Evolutionary conservation across 805 yeast genomes (phyloP).

Genomic region (Clavispora fructus): DNA sequence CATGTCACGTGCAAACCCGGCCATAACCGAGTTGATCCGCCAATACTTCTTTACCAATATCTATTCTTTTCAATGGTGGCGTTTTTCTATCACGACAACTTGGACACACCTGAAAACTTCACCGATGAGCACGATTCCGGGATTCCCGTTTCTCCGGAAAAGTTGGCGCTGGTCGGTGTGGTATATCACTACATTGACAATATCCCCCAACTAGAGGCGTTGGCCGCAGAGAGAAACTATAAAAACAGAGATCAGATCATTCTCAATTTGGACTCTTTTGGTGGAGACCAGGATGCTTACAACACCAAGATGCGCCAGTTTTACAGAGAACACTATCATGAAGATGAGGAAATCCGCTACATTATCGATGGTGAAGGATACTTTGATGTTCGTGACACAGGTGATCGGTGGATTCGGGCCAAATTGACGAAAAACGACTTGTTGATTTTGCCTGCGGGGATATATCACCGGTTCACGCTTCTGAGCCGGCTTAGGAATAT

Average conservation of each 20-base stretch:
- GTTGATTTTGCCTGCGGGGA: conserved; percentile 81
- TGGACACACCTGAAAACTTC: conserved; percentile 48
- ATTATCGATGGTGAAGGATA: conserved; percentile 85
- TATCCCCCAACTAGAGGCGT: conserved; percentile 50
- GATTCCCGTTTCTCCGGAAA: conserved; percentile 41
- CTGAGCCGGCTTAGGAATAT: conserved; percentile 53
- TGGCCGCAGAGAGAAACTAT: conserved; percentile 70
- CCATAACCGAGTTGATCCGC: too few species aligned
- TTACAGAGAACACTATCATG: conserved; percentile 85
- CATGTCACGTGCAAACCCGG: too few species aligned
- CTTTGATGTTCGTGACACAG: conserved; percentile 73
- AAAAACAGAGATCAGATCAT: conserved; percentile 72
- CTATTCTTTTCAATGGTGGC: too few species aligned
- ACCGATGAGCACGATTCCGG: conserved; percentile 75
- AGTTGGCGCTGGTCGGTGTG: conserved; percentile 62
- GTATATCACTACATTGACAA: conserved; percentile 49
- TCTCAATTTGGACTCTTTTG: conserved; percentile 56
- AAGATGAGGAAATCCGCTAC: conserved; percentile 94
- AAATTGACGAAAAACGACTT: conserved; percentile 61
- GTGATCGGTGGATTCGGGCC: conserved; percentile 72
- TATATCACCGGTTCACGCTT: conserved; percentile 88
- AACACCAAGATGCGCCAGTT: conserved; percentile 62
- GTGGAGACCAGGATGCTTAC: conserved; percentile 51
- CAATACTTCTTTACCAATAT: too few species aligned
- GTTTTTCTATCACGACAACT: conserved; percentile 63